Percentiles rank a stretch among this genome's conserved stretches.
Evolutionary conservation across 1,284 basidiomycete genomes (phyloP).

Genomic region (Lentinula novae-zelandiae): DNA sequence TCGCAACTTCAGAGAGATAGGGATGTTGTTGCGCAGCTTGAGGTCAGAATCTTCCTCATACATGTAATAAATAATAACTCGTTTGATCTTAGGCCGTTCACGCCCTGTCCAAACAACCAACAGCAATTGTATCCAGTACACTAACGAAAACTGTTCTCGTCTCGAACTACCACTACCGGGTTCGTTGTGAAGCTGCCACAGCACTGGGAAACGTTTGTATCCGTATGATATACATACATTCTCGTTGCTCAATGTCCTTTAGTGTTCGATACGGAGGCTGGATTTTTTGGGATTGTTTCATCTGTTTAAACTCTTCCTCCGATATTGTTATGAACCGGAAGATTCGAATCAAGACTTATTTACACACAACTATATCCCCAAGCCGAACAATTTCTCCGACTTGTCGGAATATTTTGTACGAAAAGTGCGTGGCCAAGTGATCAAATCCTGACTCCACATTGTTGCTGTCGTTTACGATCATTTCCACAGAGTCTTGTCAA

Average conservation of each 20-base stretch:
- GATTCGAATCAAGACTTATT: constrained; percentile 78
- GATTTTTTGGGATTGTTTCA: constrained; percentile 94
- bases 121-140: constrained; percentile 88
- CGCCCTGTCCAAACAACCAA: constrained; percentile 79
- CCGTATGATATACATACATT: not conserved
- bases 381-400: constrained; percentile 93
- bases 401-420: constrained; percentile 92
- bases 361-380: constrained; percentile 81
- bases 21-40: constrained; percentile 97
- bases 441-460: not conserved
- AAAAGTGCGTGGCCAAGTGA: constrained; percentile 55
- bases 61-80: constrained; percentile 5
- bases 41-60: constrained; percentile 52
- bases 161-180: constrained; percentile 95
- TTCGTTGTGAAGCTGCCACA: constrained; percentile 91
- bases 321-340: constrained; percentile 88
- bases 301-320: constrained; percentile 92
- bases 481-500: constrained; percentile 63
- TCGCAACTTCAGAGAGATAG: constrained; percentile 94
- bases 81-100: constrained; percentile 66
- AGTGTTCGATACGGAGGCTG: constrained; percentile 80
- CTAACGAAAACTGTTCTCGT: constrained; percentile 93
- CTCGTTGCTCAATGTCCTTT: constrained; percentile 14
- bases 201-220: constrained; percentile 78
- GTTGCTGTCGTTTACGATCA: not conserved